Conservation (phyloP, 202 grass and related monocot species). For the Schoenoplectus tabernaemontani region DNA sequence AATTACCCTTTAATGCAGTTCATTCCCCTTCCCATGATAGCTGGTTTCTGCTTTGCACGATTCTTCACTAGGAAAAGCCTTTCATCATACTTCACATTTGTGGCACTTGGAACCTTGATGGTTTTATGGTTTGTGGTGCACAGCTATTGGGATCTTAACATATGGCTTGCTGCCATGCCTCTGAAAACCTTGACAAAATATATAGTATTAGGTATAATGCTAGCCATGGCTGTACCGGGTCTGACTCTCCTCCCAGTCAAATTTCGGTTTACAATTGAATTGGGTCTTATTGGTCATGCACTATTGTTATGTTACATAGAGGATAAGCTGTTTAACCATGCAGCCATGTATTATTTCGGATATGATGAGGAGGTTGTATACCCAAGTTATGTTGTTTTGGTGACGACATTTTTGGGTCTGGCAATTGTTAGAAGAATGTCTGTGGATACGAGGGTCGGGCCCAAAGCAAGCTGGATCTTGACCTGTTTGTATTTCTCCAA, state of each 20-base stretch:
- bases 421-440: conserved; percentile 77
- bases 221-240: conserved; percentile 87
- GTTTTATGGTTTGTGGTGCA: conserved; percentile 97
- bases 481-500: conserved; percentile 89
- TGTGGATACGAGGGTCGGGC: conserved; percentile 63
- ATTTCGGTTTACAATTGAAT: conserved; percentile 64
- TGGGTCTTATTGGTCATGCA: conserved; percentile 84
- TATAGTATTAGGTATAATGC: conserved; percentile 65
- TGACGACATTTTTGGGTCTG: conserved; percentile 75
- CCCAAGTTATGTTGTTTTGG: conserved; percentile 89
- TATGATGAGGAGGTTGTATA: conserved; percentile 89
- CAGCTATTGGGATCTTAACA: conserved; percentile 99
- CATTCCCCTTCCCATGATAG: conserved; percentile 77
- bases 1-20: conserved; percentile 42
- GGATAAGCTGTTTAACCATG: conserved; percentile 88
- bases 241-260: conserved; percentile 73
- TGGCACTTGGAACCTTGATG: conserved; percentile 80
- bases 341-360: conserved; percentile 90
- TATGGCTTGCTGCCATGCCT: conserved; percentile 96
- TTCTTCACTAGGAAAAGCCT: conserved; percentile 98
- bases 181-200: conserved; percentile 92
- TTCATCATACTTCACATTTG: conserved; percentile 96
- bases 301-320: conserved; percentile 85
- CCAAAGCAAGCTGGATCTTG: conserved; percentile 89
- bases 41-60: conserved; percentile 78